Percentiles rank a stretch among this genome's conserved stretches.
phyloP scores from a whole-genome alignment of 106 monocot genomes.

The Agapanthus africanus region DNA sequence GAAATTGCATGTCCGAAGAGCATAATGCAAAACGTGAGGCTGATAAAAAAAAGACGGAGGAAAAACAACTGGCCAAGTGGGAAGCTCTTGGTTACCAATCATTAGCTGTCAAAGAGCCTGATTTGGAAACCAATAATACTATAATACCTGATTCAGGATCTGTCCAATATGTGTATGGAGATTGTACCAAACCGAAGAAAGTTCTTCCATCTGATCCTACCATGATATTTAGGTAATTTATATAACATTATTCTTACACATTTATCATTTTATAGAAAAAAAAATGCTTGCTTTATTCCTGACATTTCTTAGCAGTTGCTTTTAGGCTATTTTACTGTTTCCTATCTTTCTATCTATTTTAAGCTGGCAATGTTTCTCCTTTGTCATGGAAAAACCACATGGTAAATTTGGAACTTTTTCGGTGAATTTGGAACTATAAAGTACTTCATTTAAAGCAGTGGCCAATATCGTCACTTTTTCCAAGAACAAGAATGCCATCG shows the following conservation, averaged over 20 bases:
- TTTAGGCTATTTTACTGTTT: background rate
- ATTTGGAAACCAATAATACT: slow-evolving; percentile 17
- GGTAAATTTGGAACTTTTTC: too few species aligned
- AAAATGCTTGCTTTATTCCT: background rate
- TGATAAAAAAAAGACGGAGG: slow-evolving; percentile 48
- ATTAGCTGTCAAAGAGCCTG: slow-evolving; percentile 56
- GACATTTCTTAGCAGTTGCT: background rate
- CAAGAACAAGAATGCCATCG: too few species aligned
- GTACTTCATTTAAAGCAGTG: too few species aligned
- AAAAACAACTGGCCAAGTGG: slow-evolving; percentile 85
- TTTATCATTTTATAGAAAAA: background rate
- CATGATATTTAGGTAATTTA: slow-evolving; percentile 78
- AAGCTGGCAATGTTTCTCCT: background rate
- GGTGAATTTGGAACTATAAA: too few species aligned
- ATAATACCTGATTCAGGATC: slow-evolving; percentile 53
- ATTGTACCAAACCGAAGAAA: slow-evolving; percentile 78
- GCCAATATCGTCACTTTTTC: too few species aligned
- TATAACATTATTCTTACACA: background rate
- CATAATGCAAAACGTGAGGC: slow-evolving; percentile 37
- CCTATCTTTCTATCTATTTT: background rate
- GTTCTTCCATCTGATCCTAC: slow-evolving; percentile 53
- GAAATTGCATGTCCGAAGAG: slow-evolving; percentile 30
- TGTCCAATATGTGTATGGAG: slow-evolving; percentile 89
- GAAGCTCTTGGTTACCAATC: slow-evolving; percentile 75
- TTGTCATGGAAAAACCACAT: background rate